A percentile compares a stretch with the other conserved stretches of the same genome.
Conservation (phyloP, 257 asterid genomes). For the Penstemon davidsonii region DNA sequence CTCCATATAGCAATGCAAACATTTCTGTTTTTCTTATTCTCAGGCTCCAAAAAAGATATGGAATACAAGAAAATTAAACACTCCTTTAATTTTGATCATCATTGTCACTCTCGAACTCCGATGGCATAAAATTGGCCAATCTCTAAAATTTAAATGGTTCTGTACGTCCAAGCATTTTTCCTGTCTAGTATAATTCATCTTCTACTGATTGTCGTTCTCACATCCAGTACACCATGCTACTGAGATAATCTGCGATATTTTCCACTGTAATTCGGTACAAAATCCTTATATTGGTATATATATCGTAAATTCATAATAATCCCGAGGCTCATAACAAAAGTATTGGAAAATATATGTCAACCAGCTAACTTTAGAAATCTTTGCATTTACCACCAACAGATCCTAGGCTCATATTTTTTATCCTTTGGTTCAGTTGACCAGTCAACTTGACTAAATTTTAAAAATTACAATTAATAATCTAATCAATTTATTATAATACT, state of each 20-base stretch:
- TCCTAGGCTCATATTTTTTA: not conserved
- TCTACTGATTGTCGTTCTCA: too few relatives aligned
- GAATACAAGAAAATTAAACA: not conserved
- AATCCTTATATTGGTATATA: not conserved
- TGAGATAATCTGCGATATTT: not conserved
- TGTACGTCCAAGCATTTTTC: not conserved
- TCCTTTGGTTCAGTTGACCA: too few relatives aligned
- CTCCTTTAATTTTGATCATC: too few relatives aligned
- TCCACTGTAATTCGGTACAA: not conserved
- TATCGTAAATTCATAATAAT: not conserved
- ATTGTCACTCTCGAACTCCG: not conserved
- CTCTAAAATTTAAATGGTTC: not conserved
- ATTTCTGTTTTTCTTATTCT: not conserved
- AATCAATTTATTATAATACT: too few relatives aligned
- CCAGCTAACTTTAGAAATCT: not conserved
- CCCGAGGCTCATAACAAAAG: not conserved
- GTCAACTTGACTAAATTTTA: too few relatives aligned
- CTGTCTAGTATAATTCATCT: not conserved
- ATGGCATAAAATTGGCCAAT: too few relatives aligned
- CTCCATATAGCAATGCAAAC: not conserved
- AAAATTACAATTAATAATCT: too few relatives aligned
- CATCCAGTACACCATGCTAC: too few relatives aligned
- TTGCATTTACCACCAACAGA: not conserved
- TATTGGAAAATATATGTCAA: not conserved
- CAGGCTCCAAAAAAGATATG: not conserved